These are phyloP conservation scores for Trichosporon asahii DNA, from an alignment of 1,284 basidiomycete species.

Conservation along the genomic window DNA sequence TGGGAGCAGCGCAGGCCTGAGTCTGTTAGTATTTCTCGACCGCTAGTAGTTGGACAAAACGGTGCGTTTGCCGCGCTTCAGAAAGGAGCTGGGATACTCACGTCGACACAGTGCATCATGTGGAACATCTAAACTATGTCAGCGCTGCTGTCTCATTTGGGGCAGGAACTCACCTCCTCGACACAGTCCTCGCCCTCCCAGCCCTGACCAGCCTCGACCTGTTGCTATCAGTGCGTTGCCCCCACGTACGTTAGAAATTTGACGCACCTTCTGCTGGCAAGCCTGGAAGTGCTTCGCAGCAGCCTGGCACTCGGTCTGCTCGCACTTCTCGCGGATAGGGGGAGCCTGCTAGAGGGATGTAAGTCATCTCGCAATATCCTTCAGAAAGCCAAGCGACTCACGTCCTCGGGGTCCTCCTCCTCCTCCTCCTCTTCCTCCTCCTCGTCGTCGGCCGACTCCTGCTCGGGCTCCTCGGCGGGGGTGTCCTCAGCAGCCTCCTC, in stretches of 20 bases:
- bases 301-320: slow-evolving; percentile 65
- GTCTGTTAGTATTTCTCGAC: slow-evolving; percentile 6
- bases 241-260: no score
- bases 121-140: slow-evolving; percentile 42
- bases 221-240: neutral
- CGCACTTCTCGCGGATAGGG: slow-evolving; percentile 69
- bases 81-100: no score
- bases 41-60: no score
- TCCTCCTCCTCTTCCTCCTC: slow-evolving; percentile 51
- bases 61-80: no score
- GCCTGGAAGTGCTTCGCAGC: slow-evolving; percentile 81
- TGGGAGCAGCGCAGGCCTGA: slow-evolving; percentile 72
- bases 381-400: slow-evolving; percentile 52
- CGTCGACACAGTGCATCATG: slow-evolving; percentile 81
- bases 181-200: slow-evolving; percentile 86
- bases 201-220: slow-evolving; percentile 64
- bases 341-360: slow-evolving; percentile 54
- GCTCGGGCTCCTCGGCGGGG: slow-evolving; percentile 41
- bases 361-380: neutral
- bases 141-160: neutral
- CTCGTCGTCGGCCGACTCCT: slow-evolving; percentile 47
- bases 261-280: slow-evolving; percentile 74
- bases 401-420: slow-evolving; percentile 71
- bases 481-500: slow-evolving; percentile 46
- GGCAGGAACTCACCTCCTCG: slow-evolving; percentile 63